Percentiles rank a stretch among this genome's conserved stretches.
Evolutionary conservation across 306 rosid genomes (phyloP).

Genomic region (Ormosia semicastrata): DNA sequence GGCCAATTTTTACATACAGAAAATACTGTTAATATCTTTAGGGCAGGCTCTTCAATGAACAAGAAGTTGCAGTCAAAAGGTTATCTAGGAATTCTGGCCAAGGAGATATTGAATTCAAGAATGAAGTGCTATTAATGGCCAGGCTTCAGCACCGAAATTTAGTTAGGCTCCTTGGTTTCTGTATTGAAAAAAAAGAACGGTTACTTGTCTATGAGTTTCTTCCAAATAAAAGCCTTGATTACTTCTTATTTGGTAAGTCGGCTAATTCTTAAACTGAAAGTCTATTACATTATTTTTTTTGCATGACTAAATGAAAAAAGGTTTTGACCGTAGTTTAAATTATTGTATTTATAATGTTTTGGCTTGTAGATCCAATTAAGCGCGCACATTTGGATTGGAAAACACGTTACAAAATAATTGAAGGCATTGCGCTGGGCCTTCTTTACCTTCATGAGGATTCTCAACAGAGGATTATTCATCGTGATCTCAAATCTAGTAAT

Average conservation of each 20-base stretch:
- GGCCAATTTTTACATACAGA: neutral
- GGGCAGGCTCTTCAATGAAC: constrained; percentile 37
- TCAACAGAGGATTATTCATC: constrained; percentile 37
- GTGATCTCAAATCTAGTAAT: constrained; percentile 49
- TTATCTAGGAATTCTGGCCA: constrained; percentile 39
- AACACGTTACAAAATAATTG: constrained; percentile 32
- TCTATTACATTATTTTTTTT: neutral
- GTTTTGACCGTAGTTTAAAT: neutral
- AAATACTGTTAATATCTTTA: constrained; percentile 4
- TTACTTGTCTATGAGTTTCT: constrained; percentile 58
- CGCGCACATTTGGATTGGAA: constrained; percentile 31
- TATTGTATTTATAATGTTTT: neutral
- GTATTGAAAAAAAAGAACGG: constrained; percentile 44
- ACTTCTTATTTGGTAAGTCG: constrained; percentile 43
- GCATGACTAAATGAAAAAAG: neutral
- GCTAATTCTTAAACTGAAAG: neutral
- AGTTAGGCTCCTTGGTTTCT: constrained; percentile 52
- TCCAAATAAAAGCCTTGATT: constrained; percentile 47
- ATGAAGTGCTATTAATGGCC: constrained; percentile 43
- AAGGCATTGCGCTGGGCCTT: constrained; percentile 39
- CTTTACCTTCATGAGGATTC: constrained; percentile 57
- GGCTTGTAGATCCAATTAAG: constrained; percentile 28
- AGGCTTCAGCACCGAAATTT: constrained; percentile 59
- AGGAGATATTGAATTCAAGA: constrained; percentile 54
- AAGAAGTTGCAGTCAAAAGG: constrained; percentile 47